A percentile compares a stretch with the other conserved stretches of the same genome.
These are phyloP conservation scores for Calcarisporium arbuscula DNA, from an alignment of 2,329 filamentous ascomycete species.

Conservation along the genomic window DNA sequence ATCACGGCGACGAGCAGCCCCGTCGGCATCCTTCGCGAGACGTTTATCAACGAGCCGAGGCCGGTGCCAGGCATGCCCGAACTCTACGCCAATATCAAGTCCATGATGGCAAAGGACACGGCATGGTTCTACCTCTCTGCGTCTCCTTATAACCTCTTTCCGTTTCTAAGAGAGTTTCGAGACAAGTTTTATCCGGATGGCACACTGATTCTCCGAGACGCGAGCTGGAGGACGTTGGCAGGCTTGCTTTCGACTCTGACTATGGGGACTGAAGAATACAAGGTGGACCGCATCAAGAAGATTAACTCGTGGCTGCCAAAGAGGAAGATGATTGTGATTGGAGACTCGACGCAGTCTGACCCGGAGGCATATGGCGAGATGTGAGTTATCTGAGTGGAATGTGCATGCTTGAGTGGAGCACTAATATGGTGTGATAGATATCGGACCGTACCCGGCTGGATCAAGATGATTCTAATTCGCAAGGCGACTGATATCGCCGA, in stretches of 20 bases:
- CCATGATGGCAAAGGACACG: constrained; percentile 47
- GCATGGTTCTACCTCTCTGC: constrained; percentile 92
- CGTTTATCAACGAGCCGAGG: constrained; percentile 69
- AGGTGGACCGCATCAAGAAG: constrained; percentile 71
- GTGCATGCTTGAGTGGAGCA: not conserved
- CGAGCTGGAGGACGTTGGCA: constrained; percentile 76
- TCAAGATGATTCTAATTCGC: constrained; percentile 77
- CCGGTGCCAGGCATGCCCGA: constrained; percentile 78
- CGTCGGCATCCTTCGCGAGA: constrained; percentile 73
- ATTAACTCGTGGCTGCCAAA: constrained; percentile 73
- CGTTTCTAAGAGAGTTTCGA: constrained; percentile 73
- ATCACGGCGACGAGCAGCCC: constrained; percentile 76
- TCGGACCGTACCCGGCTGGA: constrained; percentile 64
- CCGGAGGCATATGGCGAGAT: constrained; percentile 84
- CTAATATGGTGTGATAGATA: constrained; percentile 34
- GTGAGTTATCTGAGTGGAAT: constrained; percentile 33
- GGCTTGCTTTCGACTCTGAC: constrained; percentile 77
- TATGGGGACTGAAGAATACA: constrained; percentile 77
- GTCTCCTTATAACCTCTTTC: constrained; percentile 90
- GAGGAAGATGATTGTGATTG: constrained; percentile 75
- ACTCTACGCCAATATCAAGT: constrained; percentile 64
- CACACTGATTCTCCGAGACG: constrained; percentile 77
- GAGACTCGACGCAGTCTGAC: constrained; percentile 87
- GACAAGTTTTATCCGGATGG: constrained; percentile 66
- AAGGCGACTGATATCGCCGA: constrained; percentile 71